Evolutionary conservation across 768 basidiomycete species (phyloP).

Genomic region (Rhizopogon vinicolor): DNA sequence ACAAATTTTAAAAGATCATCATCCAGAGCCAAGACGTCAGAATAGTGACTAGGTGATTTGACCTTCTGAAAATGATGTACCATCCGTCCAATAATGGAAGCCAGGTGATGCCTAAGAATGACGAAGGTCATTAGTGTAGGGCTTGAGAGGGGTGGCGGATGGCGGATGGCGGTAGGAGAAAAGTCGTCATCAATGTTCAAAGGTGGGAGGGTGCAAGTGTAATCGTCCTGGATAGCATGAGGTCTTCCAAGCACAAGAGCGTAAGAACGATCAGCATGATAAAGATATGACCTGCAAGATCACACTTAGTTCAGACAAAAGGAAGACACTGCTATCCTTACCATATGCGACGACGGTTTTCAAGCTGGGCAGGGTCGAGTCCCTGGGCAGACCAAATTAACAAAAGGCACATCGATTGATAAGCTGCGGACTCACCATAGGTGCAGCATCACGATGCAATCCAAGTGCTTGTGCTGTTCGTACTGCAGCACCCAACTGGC

Average conservation of each 20-base stretch:
- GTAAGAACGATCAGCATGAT: conserved; percentile 92
- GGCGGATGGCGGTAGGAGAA: conserved; percentile 38
- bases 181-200: conserved; percentile 67
- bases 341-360: conserved; percentile 91
- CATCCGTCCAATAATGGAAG: conserved; percentile 82
- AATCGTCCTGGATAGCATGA: conserved; percentile 84
- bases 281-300: conserved; percentile 70
- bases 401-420: conserved; percentile 1
- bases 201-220: conserved; percentile 77
- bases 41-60: conserved; percentile 70
- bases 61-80: conserved; percentile 93
- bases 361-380: conserved; percentile 70
- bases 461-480: conserved; percentile 92
- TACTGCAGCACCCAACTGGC: conserved; percentile 89
- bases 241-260: conserved; percentile 90
- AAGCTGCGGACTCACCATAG: conserved; percentile 51
- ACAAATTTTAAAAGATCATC: conserved; percentile 81
- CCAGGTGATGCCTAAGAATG: conserved; percentile 79
- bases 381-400: conserved; percentile 37
- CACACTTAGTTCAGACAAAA: conserved; percentile 2
- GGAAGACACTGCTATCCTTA: conserved; percentile 24
- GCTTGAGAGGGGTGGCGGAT: conserved; percentile 52
- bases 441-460: conserved; percentile 83
- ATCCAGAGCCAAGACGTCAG: conserved; percentile 77
- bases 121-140: conserved; percentile 88